These are phyloP conservation scores for Arabis hirsuta DNA, from an alignment of 345 rosid species.

Conservation along the genomic window DNA sequence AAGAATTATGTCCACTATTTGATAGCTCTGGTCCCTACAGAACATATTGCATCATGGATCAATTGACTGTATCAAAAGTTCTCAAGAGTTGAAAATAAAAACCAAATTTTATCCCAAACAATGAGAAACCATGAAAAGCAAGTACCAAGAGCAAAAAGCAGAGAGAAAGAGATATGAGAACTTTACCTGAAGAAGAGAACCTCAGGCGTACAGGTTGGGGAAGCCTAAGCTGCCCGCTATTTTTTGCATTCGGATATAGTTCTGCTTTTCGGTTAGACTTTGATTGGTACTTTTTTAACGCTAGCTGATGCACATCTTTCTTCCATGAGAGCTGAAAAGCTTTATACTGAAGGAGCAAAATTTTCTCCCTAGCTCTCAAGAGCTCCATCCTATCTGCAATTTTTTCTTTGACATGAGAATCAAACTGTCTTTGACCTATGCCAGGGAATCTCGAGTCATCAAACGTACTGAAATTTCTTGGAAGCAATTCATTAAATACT, in stretches of 20 bases:
- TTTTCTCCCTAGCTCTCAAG: conserved; percentile 76
- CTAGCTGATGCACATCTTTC: conserved; percentile 71
- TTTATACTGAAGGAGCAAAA: conserved; percentile 74
- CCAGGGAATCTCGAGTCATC: conserved; percentile 45
- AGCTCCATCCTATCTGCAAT: conserved; percentile 52
- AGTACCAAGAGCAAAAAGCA: conserved; percentile 12
- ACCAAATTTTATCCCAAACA: neutral
- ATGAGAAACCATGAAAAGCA: conserved; percentile 5
- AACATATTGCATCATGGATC: conserved; percentile 28
- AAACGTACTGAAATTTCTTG: conserved; percentile 44
- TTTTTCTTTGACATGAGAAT: conserved; percentile 52
- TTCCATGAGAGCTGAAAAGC: conserved; percentile 80
- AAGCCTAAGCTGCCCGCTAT: conserved; percentile 60
- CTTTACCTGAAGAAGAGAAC: conserved; percentile 70
- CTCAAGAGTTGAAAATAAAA: conserved; percentile 22
- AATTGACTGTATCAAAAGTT: conserved; percentile 17
- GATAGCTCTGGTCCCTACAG: conserved; percentile 13
- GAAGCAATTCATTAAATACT: conserved; percentile 57
- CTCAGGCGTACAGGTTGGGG: conserved; percentile 74
- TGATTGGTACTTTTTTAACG: conserved; percentile 58
- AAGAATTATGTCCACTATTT: conserved; percentile 16
- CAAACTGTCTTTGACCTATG: conserved; percentile 40
- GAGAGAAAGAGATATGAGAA: conserved; percentile 11
- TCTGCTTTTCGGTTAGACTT: conserved; percentile 75
- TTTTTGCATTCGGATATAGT: conserved; percentile 50